phyloP scores from a whole-genome alignment of 2,329 filamentous ascomycete species.

The Onygena corvina region DNA sequence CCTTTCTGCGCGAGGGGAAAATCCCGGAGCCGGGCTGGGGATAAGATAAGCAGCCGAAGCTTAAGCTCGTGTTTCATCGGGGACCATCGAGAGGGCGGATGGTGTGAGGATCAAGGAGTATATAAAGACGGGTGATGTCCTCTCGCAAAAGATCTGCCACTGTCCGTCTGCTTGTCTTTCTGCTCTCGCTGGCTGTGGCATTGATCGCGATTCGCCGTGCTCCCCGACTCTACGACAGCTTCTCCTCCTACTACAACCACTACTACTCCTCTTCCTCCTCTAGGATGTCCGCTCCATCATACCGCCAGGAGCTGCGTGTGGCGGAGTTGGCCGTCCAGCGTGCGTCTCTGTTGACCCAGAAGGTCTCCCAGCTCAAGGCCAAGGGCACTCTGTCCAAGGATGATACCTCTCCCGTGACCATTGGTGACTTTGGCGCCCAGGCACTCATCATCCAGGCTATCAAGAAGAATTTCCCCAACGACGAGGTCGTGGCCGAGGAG shows the following conservation, averaged over 20 bases:
- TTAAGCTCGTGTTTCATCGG: constrained; percentile 3
- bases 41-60: constrained; percentile 1
- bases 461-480: constrained; percentile 74
- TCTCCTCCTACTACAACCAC: constrained; percentile 16
- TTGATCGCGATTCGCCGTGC: constrained; percentile 25
- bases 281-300: constrained; percentile 34
- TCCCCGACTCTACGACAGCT: constrained; percentile 26
- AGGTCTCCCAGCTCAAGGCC: constrained; percentile 73
- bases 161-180: background rate
- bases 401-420: constrained; percentile 92
- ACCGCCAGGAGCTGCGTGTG: constrained; percentile 66
- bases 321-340: constrained; percentile 83
- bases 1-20: background rate
- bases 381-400: constrained; percentile 92
- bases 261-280: constrained; percentile 17
- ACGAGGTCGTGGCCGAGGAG: constrained; percentile 90
- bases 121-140: background rate
- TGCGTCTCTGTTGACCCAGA: constrained; percentile 61
- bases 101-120: background rate
- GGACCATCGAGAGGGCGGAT: background rate
- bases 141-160: background rate
- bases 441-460: constrained; percentile 89
- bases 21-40: constrained; percentile 1
- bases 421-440: constrained; percentile 95
- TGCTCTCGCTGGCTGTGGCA: constrained; percentile 32